These are phyloP conservation scores for Hypomontagnella monticulosa DNA, from an alignment of 495 filamentous ascomycete genomes.

Conservation along the genomic window DNA sequence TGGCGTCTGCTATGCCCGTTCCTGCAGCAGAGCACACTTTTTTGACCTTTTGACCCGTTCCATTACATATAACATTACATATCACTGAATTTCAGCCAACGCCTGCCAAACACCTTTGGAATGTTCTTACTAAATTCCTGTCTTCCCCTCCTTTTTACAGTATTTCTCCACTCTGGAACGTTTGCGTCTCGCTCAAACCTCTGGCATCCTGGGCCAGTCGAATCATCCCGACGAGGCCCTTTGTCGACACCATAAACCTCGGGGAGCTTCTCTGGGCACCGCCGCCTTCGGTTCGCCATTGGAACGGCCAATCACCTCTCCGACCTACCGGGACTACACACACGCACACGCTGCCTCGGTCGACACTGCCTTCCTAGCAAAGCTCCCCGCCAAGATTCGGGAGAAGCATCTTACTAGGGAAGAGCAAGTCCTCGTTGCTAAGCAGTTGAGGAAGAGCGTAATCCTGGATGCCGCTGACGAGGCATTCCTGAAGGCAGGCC, in stretches of 20 bases:
- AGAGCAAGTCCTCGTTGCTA: conserved; percentile 72
- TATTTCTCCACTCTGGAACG: conserved; percentile 75
- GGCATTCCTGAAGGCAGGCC: conserved; percentile 64
- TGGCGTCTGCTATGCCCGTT: conserved; percentile 38
- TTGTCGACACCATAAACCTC: conserved; percentile 49
- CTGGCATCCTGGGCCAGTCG: conserved; percentile 45
- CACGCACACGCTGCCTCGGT: conserved; percentile 46
- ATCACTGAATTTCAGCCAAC: background rate
- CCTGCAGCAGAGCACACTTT: conserved; percentile 41
- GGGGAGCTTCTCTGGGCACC: conserved; percentile 52
- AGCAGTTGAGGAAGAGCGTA: conserved; percentile 64
- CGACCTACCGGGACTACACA: conserved; percentile 49
- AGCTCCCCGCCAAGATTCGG: conserved; percentile 75
- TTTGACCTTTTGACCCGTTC: conserved; percentile 19
- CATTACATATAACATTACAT: conserved; percentile 10
- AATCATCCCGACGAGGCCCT: conserved; percentile 53
- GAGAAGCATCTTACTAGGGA: conserved; percentile 75
- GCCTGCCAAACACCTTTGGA: background rate
- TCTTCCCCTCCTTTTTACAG: conserved; percentile 50
- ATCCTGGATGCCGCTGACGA: conserved; percentile 78
- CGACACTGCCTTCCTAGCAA: conserved; percentile 77
- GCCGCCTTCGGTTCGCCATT: conserved; percentile 51
- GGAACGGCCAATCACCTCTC: conserved; percentile 39
- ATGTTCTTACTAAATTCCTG: conserved; percentile 30
- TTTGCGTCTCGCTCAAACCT: conserved; percentile 67